Evolutionary conservation across 805 yeast species (phyloP), one percentile per base, ranked within the genome.

Genomic region (Candida nonsorbophila): DNA sequence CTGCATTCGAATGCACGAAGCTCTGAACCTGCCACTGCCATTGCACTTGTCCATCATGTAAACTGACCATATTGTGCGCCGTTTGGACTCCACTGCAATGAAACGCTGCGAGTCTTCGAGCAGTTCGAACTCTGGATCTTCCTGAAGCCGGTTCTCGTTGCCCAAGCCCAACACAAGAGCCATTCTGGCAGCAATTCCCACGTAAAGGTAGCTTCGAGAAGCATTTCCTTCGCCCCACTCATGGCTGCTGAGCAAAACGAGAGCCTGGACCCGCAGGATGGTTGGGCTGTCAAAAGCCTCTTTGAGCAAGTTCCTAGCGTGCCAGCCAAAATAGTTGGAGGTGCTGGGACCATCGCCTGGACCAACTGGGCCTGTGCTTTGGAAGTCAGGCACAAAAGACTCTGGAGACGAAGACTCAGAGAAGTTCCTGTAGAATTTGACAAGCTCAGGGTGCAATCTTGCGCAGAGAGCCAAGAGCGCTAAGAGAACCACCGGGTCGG

Each of bases 21-120:
- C 45, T 17, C 66, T 33, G 18, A 50, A 44, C 28, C 59, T 36
- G 3, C 65, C 64, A 35, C 62, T 52, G 6, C 62, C 51, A 20
- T 52, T 59, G 32, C 66, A 58, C 20, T 64, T 32, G 36, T 62
- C 69, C 66, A 62, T 58, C 65, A 62, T 58, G 30, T 53, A 60
- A 8, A 59, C 63, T 4, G 58, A 38, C 69, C 69, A 62, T 4
- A 62, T 40, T 3, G 69, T 59, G 24, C 69, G 36, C 19, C 64
- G 27, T 36, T 56, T 50, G 16, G 51, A 43, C 30, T 62, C 69
- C 9, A 38, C 29, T 5, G 42, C 33, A 13, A 61, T 47, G 20
- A 47, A 46, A 7, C 27, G 20, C 8, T 38, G 28, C 5, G 30
- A 25, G n/a, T 42, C 45, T 30, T 38, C 38, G 12, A 33, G 16